Percentiles rank a stretch among this genome's conserved stretches.
Evolutionary conservation across 306 rosid genomes (phyloP).

Genomic region (Begonia peltatifolia): DNA sequence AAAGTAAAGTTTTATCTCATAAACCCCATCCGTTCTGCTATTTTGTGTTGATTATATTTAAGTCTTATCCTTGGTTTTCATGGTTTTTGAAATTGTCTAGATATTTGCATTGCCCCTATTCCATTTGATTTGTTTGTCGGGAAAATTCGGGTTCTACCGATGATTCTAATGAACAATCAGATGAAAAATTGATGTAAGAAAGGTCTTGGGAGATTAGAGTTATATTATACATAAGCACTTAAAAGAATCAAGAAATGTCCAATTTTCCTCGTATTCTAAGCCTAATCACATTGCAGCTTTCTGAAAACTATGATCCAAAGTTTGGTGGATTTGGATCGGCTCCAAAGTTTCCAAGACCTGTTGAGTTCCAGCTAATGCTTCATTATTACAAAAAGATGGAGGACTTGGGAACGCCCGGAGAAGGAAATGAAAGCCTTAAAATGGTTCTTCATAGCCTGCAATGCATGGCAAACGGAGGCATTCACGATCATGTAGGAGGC

Average conservation of each 20-base stretch:
- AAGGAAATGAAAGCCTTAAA: conserved; percentile 30
- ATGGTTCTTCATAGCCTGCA: conserved; percentile 60
- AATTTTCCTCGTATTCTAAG: no score
- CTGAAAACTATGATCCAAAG: conserved; percentile 55
- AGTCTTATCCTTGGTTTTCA: no score
- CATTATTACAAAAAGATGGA: conserved; percentile 59
- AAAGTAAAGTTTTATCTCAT: conserved; percentile 35
- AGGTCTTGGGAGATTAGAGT: no score
- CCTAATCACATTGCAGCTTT: conserved; percentile 33
- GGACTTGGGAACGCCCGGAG: conserved; percentile 36
- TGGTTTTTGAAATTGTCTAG: no score
- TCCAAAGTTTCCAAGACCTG: conserved; percentile 96
- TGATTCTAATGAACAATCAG: no score
- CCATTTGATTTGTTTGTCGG: no score
- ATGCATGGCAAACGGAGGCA: conserved; percentile 91
- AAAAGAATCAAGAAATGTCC: no score
- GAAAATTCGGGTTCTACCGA: no score
- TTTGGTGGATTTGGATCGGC: conserved; percentile 92
- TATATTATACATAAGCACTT: no score
- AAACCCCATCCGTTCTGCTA: background rate
- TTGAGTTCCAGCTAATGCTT: conserved; percentile 79
- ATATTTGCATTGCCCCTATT: no score
- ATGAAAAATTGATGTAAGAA: no score
- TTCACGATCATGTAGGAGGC: conserved; percentile 89
- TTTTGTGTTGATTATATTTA: background rate